Percentiles rank a stretch among this genome's conserved stretches.
phyloP scores from a whole-genome alignment of 1,139 yeast species.

The Torulaspora globosa region DNA sequence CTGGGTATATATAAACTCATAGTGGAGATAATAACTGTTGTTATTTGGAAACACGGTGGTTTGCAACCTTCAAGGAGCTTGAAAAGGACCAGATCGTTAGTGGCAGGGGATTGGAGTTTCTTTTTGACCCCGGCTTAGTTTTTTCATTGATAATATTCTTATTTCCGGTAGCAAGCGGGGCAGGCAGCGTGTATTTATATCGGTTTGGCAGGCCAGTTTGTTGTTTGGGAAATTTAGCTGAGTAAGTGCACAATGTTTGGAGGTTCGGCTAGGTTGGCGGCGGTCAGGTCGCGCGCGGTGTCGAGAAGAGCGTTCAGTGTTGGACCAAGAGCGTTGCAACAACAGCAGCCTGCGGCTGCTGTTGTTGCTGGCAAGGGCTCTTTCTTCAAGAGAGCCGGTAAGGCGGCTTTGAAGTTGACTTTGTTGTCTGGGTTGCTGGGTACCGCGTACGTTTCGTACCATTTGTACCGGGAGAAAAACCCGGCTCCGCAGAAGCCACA shows the following conservation, averaged over 20 bases:
- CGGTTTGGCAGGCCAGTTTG: too few species aligned
- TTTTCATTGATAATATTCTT: too few species aligned
- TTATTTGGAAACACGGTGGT: too few species aligned
- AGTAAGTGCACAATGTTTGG: constrained; percentile 5
- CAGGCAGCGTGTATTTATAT: not conserved
- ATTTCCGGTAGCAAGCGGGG: too few species aligned
- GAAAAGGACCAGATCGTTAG: too few species aligned
- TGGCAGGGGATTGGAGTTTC: too few species aligned
- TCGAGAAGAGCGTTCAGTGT: constrained; percentile 4
- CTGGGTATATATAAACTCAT: too few species aligned
- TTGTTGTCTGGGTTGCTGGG: constrained; percentile 41
- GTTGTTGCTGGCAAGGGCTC: constrained; percentile 25
- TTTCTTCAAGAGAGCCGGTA: constrained; percentile 32
- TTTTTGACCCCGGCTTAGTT: too few species aligned
- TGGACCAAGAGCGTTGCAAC: constrained; percentile 9
- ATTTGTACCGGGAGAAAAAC: constrained; percentile 56
- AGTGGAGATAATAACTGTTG: too few species aligned
- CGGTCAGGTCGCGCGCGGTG: constrained; percentile 5
- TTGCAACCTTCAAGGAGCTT: too few species aligned
- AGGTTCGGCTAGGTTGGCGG: constrained; percentile 4
- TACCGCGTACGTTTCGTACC: constrained; percentile 51
- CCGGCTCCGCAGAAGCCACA: constrained; percentile 60
- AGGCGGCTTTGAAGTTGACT: constrained; percentile 37
- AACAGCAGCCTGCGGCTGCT: constrained; percentile 13
- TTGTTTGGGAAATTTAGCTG: not conserved